Conservation (phyloP, 2,329 filamentous ascomycete species). For the Hirsutella thompsonii region DNA sequence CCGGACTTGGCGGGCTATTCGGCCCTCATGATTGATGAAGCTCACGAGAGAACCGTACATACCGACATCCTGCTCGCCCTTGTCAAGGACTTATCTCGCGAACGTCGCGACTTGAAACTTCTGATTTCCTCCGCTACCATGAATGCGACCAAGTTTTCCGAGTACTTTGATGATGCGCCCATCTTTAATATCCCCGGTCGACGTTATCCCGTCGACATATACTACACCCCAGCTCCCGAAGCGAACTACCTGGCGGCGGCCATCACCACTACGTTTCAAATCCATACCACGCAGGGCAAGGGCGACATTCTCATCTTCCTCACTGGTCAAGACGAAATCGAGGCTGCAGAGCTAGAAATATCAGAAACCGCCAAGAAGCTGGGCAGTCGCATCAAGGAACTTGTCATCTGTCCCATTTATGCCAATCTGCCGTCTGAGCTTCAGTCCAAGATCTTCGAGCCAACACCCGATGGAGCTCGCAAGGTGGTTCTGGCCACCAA, state of each 20-base stretch:
- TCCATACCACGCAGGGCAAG: conserved; percentile 72
- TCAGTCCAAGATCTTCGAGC: conserved; percentile 89
- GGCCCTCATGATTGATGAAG: conserved; percentile 92
- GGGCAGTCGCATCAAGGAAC: conserved; percentile 69
- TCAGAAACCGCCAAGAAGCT: conserved; percentile 79
- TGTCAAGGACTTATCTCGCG: conserved; percentile 76
- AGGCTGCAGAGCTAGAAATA: conserved; percentile 71
- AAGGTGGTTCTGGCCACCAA: conserved; percentile 95
- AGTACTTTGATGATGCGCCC: conserved; percentile 83
- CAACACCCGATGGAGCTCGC: conserved; percentile 69
- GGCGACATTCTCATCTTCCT: conserved; percentile 93
- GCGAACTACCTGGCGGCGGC: conserved; percentile 87
- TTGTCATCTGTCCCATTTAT: conserved; percentile 89
- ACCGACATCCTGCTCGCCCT: conserved; percentile 84
- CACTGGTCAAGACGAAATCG: conserved; percentile 93
- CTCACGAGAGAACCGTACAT: conserved; percentile 83
- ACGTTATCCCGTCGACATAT: conserved; percentile 79
- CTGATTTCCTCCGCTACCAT: conserved; percentile 91
- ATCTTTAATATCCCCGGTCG: conserved; percentile 92
- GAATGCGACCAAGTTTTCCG: conserved; percentile 82
- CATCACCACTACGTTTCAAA: conserved; percentile 89
- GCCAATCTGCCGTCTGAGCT: conserved; percentile 83
- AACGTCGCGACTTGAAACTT: conserved; percentile 74
- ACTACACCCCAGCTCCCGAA: conserved; percentile 82
- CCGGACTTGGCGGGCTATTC: conserved; percentile 74